Evolutionary conservation across 768 basidiomycete species (phyloP), one percentile per base, ranked within the genome.

Genomic region (Exidia glandulosa): DNA sequence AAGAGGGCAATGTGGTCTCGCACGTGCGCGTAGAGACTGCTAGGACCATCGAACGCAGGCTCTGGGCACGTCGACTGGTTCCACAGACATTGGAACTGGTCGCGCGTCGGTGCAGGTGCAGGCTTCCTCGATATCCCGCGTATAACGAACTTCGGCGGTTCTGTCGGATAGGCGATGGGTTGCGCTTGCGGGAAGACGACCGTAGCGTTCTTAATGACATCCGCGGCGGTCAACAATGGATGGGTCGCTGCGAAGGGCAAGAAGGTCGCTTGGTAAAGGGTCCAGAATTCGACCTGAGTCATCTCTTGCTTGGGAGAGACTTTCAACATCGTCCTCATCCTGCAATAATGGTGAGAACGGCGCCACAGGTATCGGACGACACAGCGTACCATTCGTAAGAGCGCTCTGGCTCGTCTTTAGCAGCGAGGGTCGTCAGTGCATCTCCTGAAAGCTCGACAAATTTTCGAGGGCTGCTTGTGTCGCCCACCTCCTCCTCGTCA

Each of bases 251-350:
- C 70, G 66, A 76, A 78, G 1, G 84, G 82, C 1, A 80, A 73
- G 66, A 97, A 96, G 1, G 82, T 82, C 61, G 89, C 87, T 63
- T 88, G 86, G 74, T 99, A 99, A 13, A 94, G 79, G 60, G 83
- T 91, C 94, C 95, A 99, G 67, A 99, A 91, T 59, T 90, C 86
- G 33, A 95, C 92, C 71, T 98, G 96, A 1, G 91, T 93, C 52
- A 97, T 75, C 67, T 94, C 89, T 3, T 87, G 83, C 3, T 87
- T 84, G 1, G 85, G 71, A 62, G 86, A 85, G 19, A 85, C 76
- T 16, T 87, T 78, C 66, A 94, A 97, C 79, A 91, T 88, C n/a
- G 79, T 72, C 67, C 83, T 85, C 89, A 99, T 95, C 95, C 95
- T 94, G 67, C 13, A 2, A 27, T 27, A 27, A 36, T 50, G 27